Percentiles rank a stretch among this genome's conserved stretches.
These are phyloP conservation scores for Neurospora sp. DNA, from an alignment of 495 filamentous ascomycete species.

Conservation along the genomic window DNA sequence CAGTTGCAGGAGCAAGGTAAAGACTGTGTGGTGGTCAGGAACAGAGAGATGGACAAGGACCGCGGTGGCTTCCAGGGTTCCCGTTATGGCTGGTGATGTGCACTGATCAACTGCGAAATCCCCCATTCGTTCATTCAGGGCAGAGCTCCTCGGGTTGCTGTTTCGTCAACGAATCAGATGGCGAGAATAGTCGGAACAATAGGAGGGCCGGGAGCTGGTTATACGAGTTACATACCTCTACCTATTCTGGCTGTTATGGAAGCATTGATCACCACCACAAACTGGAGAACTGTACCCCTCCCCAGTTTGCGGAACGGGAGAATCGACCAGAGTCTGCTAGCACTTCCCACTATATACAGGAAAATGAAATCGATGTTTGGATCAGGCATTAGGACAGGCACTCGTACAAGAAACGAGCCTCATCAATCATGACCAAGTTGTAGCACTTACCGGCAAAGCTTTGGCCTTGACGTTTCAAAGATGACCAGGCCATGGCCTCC, in stretches of 20 bases:
- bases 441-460: not conserved
- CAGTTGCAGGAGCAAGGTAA: not conserved
- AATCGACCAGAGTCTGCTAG: not conserved
- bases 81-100: not conserved
- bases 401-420: not conserved
- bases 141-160: not conserved
- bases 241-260: not conserved
- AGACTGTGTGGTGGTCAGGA: not conserved
- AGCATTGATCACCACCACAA: not conserved
- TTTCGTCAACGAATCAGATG: not conserved
- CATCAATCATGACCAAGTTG: not conserved
- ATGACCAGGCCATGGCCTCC: not conserved
- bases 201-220: not conserved
- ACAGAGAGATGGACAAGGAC: not conserved
- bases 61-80: not conserved
- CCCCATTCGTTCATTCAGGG: not conserved
- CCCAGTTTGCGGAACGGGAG: not conserved
- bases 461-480: not conserved
- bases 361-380: not conserved
- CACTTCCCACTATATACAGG: not conserved
- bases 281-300: not conserved
- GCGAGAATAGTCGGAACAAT: not conserved
- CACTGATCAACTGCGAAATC: not conserved
- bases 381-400: not conserved
- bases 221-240: not conserved